These are phyloP conservation scores for Saccharum officinarum DNA, from an alignment of 176 grass and related monocot genomes.

Conservation along the genomic window DNA sequence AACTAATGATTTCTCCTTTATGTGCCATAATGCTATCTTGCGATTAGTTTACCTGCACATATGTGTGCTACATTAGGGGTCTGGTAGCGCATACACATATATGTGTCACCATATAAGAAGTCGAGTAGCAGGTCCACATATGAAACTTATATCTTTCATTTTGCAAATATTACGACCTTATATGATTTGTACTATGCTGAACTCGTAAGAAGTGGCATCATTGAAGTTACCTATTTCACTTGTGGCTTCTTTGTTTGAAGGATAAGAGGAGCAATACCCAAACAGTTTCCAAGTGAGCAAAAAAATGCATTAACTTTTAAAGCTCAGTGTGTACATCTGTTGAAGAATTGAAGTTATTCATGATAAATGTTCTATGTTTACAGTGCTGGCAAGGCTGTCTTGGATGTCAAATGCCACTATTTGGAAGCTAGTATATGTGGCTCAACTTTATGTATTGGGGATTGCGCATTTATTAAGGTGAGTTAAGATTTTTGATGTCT, in stretches of 20 bases:
- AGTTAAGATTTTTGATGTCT: slow-evolving; percentile 19
- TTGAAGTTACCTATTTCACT: slow-evolving; percentile 36
- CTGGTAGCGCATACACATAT: not conserved
- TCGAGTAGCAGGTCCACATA: not conserved
- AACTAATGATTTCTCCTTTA: slow-evolving; percentile 21
- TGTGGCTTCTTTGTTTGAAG: slow-evolving; percentile 59
- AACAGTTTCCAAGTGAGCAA: slow-evolving; percentile 57
- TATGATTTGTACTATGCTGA: slow-evolving; percentile 30
- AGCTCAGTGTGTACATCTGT: slow-evolving; percentile 8
- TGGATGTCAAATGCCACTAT: slow-evolving; percentile 87
- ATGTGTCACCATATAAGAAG: not conserved
- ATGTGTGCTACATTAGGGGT: not conserved
- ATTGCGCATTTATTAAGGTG: slow-evolving; percentile 93
- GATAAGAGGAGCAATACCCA: slow-evolving; percentile 47
- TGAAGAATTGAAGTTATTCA: slow-evolving; percentile 23
- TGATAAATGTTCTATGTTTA: slow-evolving; percentile 32
- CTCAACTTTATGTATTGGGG: slow-evolving; percentile 69
- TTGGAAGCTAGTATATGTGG: slow-evolving; percentile 63
- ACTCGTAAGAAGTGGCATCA: slow-evolving; percentile 30
- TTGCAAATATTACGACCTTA: slow-evolving; percentile 12
- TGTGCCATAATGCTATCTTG: slow-evolving; percentile 2
- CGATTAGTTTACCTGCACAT: not conserved
- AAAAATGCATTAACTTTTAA: slow-evolving; percentile 17
- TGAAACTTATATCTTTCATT: slow-evolving; percentile 8
- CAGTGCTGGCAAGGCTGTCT: slow-evolving; percentile 49